Percentiles rank a stretch among this genome's conserved stretches.
Evolutionary conservation across 805 yeast species (phyloP).

Genomic region (Suhomyces vadensis): DNA sequence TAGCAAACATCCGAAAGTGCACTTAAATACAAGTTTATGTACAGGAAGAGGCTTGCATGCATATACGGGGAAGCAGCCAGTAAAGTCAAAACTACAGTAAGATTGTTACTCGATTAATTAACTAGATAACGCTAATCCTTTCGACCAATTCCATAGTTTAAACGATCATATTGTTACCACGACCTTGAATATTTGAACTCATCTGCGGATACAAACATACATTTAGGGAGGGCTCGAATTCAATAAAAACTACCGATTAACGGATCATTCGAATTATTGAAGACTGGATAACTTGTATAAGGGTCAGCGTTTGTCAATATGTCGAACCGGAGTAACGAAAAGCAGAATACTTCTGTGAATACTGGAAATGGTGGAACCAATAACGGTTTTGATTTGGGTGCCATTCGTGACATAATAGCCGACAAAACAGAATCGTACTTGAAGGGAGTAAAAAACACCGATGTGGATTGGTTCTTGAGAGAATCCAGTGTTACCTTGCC

Average conservation of each 20-base stretch:
- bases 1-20: too few species aligned
- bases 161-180: too few species aligned
- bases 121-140: not conserved
- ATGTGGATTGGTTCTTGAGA: conserved; percentile 55
- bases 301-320: too few species aligned
- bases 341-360: not conserved
- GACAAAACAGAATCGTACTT: conserved; percentile 19
- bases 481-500: conserved; percentile 29
- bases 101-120: too few species aligned
- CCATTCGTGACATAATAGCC: conserved; percentile 24
- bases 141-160: not conserved
- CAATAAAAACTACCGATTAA: too few species aligned
- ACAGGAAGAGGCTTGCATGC: not conserved
- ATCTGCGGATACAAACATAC: too few species aligned
- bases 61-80: conserved; percentile 4
- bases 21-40: not conserved
- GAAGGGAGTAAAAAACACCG: conserved; percentile 40
- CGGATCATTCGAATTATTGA: too few species aligned
- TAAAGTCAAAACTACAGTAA: not conserved
- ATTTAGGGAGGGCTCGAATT: too few species aligned
- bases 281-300: too few species aligned
- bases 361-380: not conserved
- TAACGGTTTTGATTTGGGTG: conserved; percentile 18
- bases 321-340: not conserved
- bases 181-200: too few species aligned